Base-by-base conservation (phyloP, 2,329 filamentous ascomycete species). In the Diaporthe eres region DNA sequence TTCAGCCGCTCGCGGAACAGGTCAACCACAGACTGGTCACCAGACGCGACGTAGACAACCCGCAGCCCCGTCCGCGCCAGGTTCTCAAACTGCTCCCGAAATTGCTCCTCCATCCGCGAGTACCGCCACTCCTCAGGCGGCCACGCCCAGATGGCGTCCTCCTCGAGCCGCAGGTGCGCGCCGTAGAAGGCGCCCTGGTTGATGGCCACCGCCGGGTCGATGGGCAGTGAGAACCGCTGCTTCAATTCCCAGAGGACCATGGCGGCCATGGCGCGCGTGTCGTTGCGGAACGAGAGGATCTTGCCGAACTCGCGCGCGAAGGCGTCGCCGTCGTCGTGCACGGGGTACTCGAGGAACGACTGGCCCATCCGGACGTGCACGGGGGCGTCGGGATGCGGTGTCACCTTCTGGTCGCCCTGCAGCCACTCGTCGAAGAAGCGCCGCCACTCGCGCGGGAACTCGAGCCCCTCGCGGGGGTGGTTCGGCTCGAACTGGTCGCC, bases 261-360 rank as follows among this genome's bases (percentile, higher is more conserved):
- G 25, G 81, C 82, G 0, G 82, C 80, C 13, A 83, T 76, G 4
- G 75, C 80, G 55, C 81, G 81, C 4, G 81, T 82, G 71, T 83
- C 81, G 68, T 77, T 78, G 9, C 82, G 80, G 74, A 83, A 83
- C 12, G 81, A 82, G 22, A 83, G 71, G 65, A 83, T 79, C 78
- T 83, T 83, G 79, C 82, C 82, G 72, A 82, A 83, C 73, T 81
- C 79, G 78, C 79, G 79, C 2, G 80, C 82, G 42, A 85, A 82
- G 17, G 77, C 79, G 58, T 79, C 77, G 49, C 84, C 83, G 77
- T 85, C 84, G 61, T 80, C 80, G 58, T 79, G 80, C 5, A 82
- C 82, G 13, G 84, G 84, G 70, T 85, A 85, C 63, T 84, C 81
- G 57, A 85, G 81, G 73, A 83, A 85, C 0, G 82, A 82, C 75